Evolutionary conservation across 2,329 filamentous ascomycete genomes (phyloP).

Genomic region (Acarospora socialis): DNA sequence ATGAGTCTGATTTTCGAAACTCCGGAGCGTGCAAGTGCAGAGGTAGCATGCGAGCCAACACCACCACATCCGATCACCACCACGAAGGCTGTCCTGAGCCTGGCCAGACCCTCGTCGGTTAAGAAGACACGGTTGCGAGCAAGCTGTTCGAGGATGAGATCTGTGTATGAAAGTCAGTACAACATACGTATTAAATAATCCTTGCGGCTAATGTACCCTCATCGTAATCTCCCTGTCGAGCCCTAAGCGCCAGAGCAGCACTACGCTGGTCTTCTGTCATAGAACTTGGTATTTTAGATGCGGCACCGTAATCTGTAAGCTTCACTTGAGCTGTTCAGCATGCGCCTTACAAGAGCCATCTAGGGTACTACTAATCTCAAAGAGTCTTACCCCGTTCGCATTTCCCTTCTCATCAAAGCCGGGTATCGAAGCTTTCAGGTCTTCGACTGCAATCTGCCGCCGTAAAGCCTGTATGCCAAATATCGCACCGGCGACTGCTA

Average conservation of each 20-base stretch:
- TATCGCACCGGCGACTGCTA: conserved; percentile 35
- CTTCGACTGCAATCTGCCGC: conserved; percentile 39
- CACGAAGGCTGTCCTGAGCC: conserved; percentile 68
- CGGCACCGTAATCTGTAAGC: conserved; percentile 34
- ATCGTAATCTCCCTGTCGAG: conserved; percentile 49
- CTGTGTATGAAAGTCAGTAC: conserved; percentile 32
- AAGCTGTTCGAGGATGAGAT: conserved; percentile 85
- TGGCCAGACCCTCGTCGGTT: conserved; percentile 62
- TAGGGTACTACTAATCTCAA: conserved; percentile 5
- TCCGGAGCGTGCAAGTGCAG: conserved; percentile 76
- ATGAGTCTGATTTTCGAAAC: conserved; percentile 77
- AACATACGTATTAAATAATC: conserved; percentile 6
- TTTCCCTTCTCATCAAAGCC: conserved; percentile 36
- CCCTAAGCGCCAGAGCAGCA: conserved; percentile 43
- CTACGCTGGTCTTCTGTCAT: conserved; percentile 43
- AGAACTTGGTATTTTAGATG: conserved; percentile 14
- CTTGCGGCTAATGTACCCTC: conserved; percentile 31
- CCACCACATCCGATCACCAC: conserved; percentile 87
- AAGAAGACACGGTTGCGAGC: conserved; percentile 88
- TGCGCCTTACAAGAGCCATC: conserved; percentile 1
- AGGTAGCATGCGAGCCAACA: conserved; percentile 81
- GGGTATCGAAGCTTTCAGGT: conserved; percentile 49
- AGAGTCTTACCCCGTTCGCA: conserved; percentile 33
- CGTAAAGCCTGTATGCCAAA: conserved; percentile 42
- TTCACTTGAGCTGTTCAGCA: conserved; percentile 28